Percentiles rank a stretch among this genome's conserved stretches.
phyloP scores from a whole-genome alignment of 2,329 filamentous ascomycete genomes.

The Pyrenophora seminiperda region DNA sequence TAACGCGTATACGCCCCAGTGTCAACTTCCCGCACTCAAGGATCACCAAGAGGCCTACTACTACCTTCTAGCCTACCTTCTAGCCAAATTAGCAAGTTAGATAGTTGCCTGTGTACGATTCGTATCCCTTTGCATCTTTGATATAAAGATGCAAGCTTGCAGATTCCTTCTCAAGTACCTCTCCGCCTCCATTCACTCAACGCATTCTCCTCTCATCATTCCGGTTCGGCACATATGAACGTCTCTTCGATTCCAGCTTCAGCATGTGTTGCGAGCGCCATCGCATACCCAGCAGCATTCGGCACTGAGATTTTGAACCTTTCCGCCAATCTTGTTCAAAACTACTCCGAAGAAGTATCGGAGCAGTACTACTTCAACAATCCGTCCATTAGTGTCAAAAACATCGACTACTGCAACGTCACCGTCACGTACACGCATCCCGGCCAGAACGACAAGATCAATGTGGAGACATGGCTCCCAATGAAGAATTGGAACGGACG shows the following conservation, averaged over 20 bases:
- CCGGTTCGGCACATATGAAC: neutral
- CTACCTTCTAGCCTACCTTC: no score
- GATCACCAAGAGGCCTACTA: neutral
- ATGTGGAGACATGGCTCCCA: constrained; percentile 36
- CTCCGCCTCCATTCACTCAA: neutral
- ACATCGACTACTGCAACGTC: constrained; percentile 38
- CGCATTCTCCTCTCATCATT: neutral
- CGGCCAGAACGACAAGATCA: constrained; percentile 42
- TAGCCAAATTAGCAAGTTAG: no score
- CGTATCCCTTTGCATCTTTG: no score
- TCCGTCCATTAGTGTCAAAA: neutral
- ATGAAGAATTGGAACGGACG: constrained; percentile 26
- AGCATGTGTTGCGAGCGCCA: constrained; percentile 10
- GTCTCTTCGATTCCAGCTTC: neutral
- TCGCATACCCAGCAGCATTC: constrained; percentile 12
- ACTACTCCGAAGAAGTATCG: constrained; percentile 16
- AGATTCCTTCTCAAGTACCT: neutral
- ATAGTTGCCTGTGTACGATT: no score
- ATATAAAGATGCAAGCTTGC: no score
- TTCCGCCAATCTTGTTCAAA: constrained; percentile 16
- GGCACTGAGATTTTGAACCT: constrained; percentile 20
- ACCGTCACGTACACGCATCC: constrained; percentile 48
- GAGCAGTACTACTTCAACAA: constrained; percentile 17
- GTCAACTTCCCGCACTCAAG: neutral
- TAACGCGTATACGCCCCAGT: no score